Conservation (phyloP, 1,284 basidiomycete species). For the Microbotryomycetes sp. region DNA sequence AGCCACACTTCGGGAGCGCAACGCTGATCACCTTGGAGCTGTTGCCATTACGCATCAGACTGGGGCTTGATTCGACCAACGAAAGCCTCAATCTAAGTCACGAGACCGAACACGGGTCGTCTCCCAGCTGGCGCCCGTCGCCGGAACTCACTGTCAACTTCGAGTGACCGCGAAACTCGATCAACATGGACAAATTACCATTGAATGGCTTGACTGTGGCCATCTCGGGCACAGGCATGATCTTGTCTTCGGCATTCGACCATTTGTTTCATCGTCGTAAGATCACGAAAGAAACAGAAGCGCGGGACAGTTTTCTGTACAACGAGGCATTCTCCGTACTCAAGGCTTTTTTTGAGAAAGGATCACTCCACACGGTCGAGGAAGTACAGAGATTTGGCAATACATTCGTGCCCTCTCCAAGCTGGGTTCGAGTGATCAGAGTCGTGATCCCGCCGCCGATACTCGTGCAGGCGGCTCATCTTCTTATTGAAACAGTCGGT, state of each 20-base stretch:
- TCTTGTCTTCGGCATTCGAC: conserved; percentile 3
- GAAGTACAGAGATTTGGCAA: conserved; percentile 79
- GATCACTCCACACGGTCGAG: conserved; percentile 63
- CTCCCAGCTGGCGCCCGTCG: too few relatives aligned
- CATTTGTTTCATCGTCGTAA: conserved; percentile 21
- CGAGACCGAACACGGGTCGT: too few relatives aligned
- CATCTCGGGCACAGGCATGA: conserved; percentile 13
- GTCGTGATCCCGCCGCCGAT: conserved; percentile 57
- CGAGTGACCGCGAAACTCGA: too few relatives aligned
- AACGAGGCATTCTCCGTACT: conserved; percentile 51
- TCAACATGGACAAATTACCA: conserved; percentile 7
- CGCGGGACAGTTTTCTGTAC: conserved; percentile 70
- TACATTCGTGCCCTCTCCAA: conserved; percentile 75
- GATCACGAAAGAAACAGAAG: conserved; percentile 42
- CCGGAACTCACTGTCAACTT: too few relatives aligned
- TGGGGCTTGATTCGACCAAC: too few relatives aligned
- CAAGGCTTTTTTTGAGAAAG: conserved; percentile 14
- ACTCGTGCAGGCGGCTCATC: conserved; percentile 69
- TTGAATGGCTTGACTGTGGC: conserved; percentile 19
- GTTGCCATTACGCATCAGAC: too few relatives aligned
- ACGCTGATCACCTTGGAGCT: too few relatives aligned
- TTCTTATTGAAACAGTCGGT: conserved; percentile 74
- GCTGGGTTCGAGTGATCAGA: conserved; percentile 75
- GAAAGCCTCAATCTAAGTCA: too few relatives aligned
- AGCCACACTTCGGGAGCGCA: too few relatives aligned